Percentiles rank a stretch among this genome's conserved stretches.
These are phyloP conservation scores for Solanum sejunctum DNA, from an alignment of 257 asterid genomes.

Conservation along the genomic window DNA sequence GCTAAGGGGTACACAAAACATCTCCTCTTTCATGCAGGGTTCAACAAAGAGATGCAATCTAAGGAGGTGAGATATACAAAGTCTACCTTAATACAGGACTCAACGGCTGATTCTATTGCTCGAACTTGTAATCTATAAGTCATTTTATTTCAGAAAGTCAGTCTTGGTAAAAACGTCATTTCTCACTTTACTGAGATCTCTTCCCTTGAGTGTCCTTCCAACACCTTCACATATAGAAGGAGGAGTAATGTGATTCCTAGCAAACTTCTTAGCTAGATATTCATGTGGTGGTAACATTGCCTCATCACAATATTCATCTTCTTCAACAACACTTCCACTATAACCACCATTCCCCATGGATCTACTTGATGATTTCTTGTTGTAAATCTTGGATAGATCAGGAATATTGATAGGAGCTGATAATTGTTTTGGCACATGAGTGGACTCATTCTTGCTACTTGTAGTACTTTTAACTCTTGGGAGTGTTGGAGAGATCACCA, in stretches of 20 bases:
- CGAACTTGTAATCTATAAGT: no score
- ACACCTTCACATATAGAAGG: conserved; percentile 12
- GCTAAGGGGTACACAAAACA: no score
- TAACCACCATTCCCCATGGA: neutral
- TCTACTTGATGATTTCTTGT: neutral
- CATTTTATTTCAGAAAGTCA: no score
- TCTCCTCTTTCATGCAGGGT: no score
- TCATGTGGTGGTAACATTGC: neutral
- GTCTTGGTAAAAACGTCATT: no score
- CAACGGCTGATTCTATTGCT: no score
- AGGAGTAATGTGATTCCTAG: neutral
- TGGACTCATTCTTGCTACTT: neutral
- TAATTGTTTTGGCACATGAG: neutral
- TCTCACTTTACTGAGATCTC: no score
- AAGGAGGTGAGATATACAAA: no score
- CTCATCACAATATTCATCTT: neutral
- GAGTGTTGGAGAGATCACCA: neutral
- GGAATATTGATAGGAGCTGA: neutral
- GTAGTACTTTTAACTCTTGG: neutral
- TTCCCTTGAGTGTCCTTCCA: no score
- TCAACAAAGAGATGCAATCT: no score
- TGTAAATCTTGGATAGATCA: neutral
- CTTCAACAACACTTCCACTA: neutral
- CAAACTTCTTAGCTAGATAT: neutral
- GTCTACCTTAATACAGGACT: no score